Conservation (phyloP, 495 filamentous ascomycete species). For the Hyaloscypha finlandica region DNA sequence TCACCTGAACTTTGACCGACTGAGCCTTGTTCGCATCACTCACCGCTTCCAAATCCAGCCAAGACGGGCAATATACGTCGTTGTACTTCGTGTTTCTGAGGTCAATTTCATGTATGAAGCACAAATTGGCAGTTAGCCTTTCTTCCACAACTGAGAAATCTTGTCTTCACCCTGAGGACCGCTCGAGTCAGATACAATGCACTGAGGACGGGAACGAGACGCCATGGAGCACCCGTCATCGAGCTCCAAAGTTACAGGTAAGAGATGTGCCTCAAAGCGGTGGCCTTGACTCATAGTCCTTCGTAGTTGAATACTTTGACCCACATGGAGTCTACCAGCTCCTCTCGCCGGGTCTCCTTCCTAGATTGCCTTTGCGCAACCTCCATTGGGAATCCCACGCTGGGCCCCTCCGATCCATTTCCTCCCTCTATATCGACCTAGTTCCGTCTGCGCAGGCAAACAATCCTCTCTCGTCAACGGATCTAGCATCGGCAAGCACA, state of each 20-base stretch:
- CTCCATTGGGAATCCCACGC: conserved; percentile 96
- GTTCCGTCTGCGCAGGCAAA: conserved; percentile 52
- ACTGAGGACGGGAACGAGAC: conserved; percentile 4
- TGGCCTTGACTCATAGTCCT: not conserved
- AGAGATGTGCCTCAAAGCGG: conserved; percentile 4
- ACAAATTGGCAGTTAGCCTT: not conserved
- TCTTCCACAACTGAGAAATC: not conserved
- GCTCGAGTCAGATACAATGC: not conserved
- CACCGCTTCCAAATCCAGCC: not conserved
- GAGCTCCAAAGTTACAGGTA: conserved; percentile 74
- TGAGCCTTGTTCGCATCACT: not conserved
- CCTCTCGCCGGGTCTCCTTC: conserved; percentile 72
- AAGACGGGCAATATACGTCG: not conserved
- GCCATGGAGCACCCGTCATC: conserved; percentile 63
- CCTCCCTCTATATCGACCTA: conserved; percentile 87
- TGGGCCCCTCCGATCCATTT: conserved; percentile 87
- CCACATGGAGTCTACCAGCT: conserved; percentile 82
- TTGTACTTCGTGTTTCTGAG: not conserved
- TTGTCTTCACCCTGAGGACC: not conserved
- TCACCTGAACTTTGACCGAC: not conserved
- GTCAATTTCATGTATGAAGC: not conserved
- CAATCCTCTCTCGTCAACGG: conserved; percentile 22
- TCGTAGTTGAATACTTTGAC: conserved; percentile 75
- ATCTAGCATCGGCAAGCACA: conserved; percentile 41
- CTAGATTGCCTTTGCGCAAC: conserved; percentile 85